Evolutionary conservation across 805 yeast species (phyloP), one percentile per base, ranked within the genome.

Genomic region (Saccharomycopsis oosterbeekiorum): DNA sequence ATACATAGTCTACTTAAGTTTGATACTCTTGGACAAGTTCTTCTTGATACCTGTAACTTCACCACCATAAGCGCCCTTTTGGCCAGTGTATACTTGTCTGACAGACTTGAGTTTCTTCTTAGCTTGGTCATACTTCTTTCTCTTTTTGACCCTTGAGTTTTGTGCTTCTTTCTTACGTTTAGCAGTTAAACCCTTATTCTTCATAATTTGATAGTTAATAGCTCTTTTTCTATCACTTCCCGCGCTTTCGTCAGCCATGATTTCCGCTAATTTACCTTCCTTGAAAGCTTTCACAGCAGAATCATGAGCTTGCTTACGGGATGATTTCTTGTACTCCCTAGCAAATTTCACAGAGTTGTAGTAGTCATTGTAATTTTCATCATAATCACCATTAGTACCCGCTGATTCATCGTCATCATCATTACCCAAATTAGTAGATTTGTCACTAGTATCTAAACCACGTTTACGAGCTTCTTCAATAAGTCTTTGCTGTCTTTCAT

Each of bases 41-140:
- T 94, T 93, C 80, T 91, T 91, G 72, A 94, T 94, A 89, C 99
- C 99, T 19, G 97, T 91, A 77, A 84, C 81, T 73, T 94, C 99
- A 75, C 99, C 99, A 65, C 81, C 86, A 73, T 94, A 94, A 1
- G 96, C 85, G 65, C 90, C 88, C 64, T 82, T 78, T 58, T 83
- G 89, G 57, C 78, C 78, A 67, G 85, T 81, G 78, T 86, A 91
- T n/a, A 91, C 97, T 60, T 89, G 89, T 73, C 97, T 86, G 66
- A 89, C 87, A 59, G 96, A 88, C 70, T 85, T 85, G 74, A 94
- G 86, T 74, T 90, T 90, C 89, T 90, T 93, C 78, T 90, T 85
- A 36, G 99, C 99, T 72, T 83, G 80, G 66, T 90, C 98, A 78
- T 88, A 94, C 83, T 89, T 89, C 84, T 85, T 89, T 80, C 99